phyloP scores from a whole-genome alignment of 2,329 filamentous ascomycete genomes.

The Pseudogymnoascus destructans region DNA sequence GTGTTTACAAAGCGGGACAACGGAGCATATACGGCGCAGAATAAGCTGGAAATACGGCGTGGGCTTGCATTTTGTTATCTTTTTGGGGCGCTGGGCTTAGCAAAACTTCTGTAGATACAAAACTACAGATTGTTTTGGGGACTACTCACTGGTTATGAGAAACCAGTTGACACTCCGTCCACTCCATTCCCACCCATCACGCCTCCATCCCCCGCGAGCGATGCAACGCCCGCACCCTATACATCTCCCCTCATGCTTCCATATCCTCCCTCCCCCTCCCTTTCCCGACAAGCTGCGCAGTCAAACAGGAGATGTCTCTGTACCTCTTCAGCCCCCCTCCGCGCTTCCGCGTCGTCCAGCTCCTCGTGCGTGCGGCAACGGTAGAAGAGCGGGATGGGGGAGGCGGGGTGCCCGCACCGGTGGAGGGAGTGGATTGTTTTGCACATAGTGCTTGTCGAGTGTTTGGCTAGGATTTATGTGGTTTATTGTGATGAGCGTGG shows the following conservation, averaged over 20 bases:
- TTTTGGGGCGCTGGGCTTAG: not conserved
- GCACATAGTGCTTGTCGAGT: no score
- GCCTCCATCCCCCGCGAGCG: not conserved
- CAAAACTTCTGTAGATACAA: not conserved
- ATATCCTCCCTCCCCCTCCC: not conserved
- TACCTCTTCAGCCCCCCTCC: not conserved
- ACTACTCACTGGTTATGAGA: not conserved
- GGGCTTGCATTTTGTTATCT: not conserved
- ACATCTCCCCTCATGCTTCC: no score
- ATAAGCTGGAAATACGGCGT: not conserved
- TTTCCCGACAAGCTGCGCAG: not conserved
- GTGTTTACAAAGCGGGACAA: conserved; percentile 4
- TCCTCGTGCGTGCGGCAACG: not conserved
- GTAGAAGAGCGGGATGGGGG: not conserved
- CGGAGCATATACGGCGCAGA: conserved; percentile 7
- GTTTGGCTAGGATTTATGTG: no score
- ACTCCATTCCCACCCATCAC: not conserved
- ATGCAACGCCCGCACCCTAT: not conserved
- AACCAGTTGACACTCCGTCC: not conserved
- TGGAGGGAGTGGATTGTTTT: not conserved
- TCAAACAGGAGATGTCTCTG: not conserved
- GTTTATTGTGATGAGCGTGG: not conserved
- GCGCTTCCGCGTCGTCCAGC: no score
- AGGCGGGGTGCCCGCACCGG: not conserved
- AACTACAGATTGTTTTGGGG: not conserved